phyloP scores from a whole-genome alignment of 1,139 yeast species.

The Yarrowia galli region DNA sequence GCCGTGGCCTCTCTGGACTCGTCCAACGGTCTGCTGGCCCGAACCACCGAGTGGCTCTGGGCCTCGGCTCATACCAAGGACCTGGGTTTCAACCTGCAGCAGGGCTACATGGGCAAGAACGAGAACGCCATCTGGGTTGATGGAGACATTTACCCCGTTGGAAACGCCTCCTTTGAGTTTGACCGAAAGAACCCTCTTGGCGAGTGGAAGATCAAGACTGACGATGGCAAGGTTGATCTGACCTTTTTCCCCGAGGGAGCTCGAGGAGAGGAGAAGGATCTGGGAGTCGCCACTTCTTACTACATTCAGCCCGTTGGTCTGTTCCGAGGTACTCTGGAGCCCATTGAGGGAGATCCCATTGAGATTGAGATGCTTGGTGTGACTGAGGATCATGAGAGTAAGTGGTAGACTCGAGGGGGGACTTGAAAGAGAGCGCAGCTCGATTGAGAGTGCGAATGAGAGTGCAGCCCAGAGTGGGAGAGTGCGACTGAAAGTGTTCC shows the following conservation, averaged over 20 bases:
- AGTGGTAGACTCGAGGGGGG: slow-evolving; percentile 5
- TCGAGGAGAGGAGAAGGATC: slow-evolving; percentile 25
- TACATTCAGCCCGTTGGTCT: slow-evolving; percentile 30
- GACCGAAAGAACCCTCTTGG: slow-evolving; percentile 24
- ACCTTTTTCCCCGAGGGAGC: slow-evolving; percentile 29
- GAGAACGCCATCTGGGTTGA: slow-evolving; percentile 39
- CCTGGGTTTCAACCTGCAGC: slow-evolving; percentile 35
- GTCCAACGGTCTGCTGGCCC: slow-evolving; percentile 37
- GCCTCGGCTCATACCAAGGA: slow-evolving; percentile 38
- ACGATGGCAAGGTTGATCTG: slow-evolving; percentile 35
- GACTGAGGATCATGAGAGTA: slow-evolving; percentile 35
- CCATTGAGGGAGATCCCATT: slow-evolving; percentile 22
- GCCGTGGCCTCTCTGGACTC: slow-evolving; percentile 33
- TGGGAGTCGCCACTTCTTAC: slow-evolving; percentile 2
- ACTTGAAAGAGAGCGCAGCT: neutral
- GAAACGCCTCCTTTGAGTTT: slow-evolving; percentile 19
- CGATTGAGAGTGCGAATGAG: neutral
- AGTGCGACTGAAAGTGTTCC: no score
- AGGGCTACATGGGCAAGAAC: slow-evolving; percentile 37
- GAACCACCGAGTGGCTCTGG: slow-evolving; percentile 35
- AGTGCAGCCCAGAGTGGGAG: no score
- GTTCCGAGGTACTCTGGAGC: slow-evolving; percentile 28
- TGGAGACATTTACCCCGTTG: slow-evolving; percentile 33
- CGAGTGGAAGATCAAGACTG: slow-evolving; percentile 31
- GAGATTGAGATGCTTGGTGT: slow-evolving; percentile 33